These are phyloP conservation scores for Phyllostachys edulis DNA, from an alignment of 176 grass and related monocot species.

Conservation along the genomic window DNA sequence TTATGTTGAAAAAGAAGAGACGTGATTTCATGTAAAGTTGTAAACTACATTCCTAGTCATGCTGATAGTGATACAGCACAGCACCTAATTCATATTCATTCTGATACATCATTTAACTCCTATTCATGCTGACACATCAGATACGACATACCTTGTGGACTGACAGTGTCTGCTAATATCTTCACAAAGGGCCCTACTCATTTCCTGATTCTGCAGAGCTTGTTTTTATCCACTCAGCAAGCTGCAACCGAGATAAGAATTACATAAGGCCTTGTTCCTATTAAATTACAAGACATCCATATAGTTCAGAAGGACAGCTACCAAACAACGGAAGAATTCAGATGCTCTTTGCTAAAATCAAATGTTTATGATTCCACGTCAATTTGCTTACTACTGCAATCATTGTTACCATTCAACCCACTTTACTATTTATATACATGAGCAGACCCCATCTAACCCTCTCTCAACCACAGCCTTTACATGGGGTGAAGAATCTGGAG, in stretches of 20 bases:
- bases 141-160: conserved; percentile 41
- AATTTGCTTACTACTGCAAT: conserved; percentile 6
- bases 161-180: conserved; percentile 82
- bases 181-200: conserved; percentile 67
- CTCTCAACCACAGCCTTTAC: conserved; percentile 18
- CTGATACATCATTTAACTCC: no score
- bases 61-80: neutral
- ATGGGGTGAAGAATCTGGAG: no score
- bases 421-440: conserved; percentile 19
- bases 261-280: neutral
- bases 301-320: neutral
- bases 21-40: neutral
- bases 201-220: conserved; percentile 51
- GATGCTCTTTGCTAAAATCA: neutral
- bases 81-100: neutral
- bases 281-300: no score
- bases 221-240: conserved; percentile 78
- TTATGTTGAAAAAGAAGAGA: neutral
- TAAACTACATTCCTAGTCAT: neutral
- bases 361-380: neutral
- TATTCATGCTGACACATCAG: neutral
- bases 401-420: neutral
- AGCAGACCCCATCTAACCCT: neutral
- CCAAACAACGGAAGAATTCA: neutral
- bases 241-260: conserved; percentile 35